phyloP scores from a whole-genome alignment of 306 rosid species.

The Casuarina equisetifolia region DNA sequence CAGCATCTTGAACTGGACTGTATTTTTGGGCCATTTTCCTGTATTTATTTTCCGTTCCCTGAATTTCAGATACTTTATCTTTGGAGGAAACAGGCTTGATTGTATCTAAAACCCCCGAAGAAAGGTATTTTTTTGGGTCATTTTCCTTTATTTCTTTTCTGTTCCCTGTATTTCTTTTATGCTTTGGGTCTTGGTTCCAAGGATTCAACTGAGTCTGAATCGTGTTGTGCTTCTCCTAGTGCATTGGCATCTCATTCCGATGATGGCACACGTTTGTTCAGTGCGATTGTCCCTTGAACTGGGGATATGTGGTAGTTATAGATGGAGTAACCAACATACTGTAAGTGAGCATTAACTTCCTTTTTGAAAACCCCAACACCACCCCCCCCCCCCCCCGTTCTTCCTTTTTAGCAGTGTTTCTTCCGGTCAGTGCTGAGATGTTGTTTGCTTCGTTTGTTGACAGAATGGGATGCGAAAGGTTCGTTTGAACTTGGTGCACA shows the following conservation, averaged over 20 bases:
- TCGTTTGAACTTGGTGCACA: constrained; percentile 51
- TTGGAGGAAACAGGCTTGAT: constrained; percentile 12
- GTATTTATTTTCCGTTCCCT: background rate
- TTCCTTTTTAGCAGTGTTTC: background rate
- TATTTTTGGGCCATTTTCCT: background rate
- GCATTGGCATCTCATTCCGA: constrained; percentile 30
- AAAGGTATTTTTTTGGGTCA: background rate
- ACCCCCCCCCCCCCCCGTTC: background rate
- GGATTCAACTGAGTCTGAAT: constrained; percentile 15
- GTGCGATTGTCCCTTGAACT: constrained; percentile 52
- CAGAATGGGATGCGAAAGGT: constrained; percentile 55
- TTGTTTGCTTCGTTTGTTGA: constrained; percentile 13
- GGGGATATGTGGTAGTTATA: constrained; percentile 32
- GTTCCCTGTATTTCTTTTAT: background rate
- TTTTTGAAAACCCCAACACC: constrained; percentile 7
- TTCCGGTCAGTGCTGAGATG: constrained; percentile 19
- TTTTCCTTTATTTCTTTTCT: too few species aligned
- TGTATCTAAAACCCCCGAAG: background rate
- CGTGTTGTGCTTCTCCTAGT: constrained; percentile 23
- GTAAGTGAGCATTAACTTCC: constrained; percentile 42
- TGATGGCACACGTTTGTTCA: constrained; percentile 65
- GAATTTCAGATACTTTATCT: constrained; percentile 1
- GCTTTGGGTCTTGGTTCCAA: constrained; percentile 19
- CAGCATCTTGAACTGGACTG: background rate
- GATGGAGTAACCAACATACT: constrained; percentile 42